These are phyloP conservation scores for Euphorbia lathyris DNA, from an alignment of 345 rosid species.

Conservation along the genomic window DNA sequence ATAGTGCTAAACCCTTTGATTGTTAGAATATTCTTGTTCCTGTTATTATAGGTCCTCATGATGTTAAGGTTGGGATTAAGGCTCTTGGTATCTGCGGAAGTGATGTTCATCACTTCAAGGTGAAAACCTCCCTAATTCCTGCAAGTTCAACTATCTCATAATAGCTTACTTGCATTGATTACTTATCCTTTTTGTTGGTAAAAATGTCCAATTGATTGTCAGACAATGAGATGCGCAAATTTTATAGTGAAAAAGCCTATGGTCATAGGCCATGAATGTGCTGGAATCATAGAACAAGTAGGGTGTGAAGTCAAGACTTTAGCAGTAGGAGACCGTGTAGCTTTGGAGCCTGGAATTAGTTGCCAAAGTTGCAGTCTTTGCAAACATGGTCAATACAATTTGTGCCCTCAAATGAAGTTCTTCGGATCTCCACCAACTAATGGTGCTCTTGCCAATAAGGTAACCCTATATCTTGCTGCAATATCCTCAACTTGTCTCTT, in stretches of 20 bases:
- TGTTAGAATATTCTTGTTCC: neutral
- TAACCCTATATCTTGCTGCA: slow-evolving; percentile 17
- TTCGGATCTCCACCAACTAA: slow-evolving; percentile 88
- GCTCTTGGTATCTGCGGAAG: slow-evolving; percentile 94
- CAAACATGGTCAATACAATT: slow-evolving; percentile 77
- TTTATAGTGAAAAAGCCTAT: slow-evolving; percentile 88
- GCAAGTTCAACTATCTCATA: too few relatives aligned
- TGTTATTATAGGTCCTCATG: slow-evolving; percentile 52
- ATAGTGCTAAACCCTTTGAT: too few relatives aligned
- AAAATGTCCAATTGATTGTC: neutral
- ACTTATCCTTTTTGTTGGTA: neutral
- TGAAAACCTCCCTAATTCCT: slow-evolving; percentile 14
- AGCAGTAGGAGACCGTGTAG: slow-evolving; percentile 74
- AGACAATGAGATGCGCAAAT: slow-evolving; percentile 77
- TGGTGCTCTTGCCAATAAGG: slow-evolving; percentile 89
- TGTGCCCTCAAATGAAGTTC: slow-evolving; percentile 91
- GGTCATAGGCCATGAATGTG: slow-evolving; percentile 97
- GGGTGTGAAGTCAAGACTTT: slow-evolving; percentile 70
- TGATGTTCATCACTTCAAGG: slow-evolving; percentile 95
- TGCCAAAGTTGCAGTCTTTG: slow-evolving; percentile 70
- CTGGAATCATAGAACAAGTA: slow-evolving; percentile 83
- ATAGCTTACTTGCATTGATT: neutral
- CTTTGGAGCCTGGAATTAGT: slow-evolving; percentile 89
- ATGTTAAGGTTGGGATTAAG: slow-evolving; percentile 77
- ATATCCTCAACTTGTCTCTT: neutral